Conservation (phyloP, 2,329 filamentous ascomycete genomes). For the Botrytis sinoallii region DNA sequence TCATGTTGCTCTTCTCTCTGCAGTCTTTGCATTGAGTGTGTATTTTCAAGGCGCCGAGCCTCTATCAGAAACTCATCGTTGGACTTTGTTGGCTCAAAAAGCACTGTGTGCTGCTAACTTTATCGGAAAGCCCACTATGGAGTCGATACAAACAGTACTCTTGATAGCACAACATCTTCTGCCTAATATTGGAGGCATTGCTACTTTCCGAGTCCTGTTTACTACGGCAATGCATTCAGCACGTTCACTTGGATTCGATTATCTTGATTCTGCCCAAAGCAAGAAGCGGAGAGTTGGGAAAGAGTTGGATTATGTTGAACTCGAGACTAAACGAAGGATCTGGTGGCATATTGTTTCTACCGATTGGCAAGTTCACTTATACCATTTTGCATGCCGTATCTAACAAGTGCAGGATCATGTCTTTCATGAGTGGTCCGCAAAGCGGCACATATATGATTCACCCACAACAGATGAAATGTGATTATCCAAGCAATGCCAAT, state of each 20-base stretch:
- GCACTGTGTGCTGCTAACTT: conserved; percentile 33
- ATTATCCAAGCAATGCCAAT: conserved; percentile 39
- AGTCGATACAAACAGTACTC: conserved; percentile 40
- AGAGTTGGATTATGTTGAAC: conserved; percentile 31
- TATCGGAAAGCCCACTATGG: conserved; percentile 34
- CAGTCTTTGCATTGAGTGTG: conserved; percentile 26
- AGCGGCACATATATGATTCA: conserved; percentile 41
- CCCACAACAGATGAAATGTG: conserved; percentile 40
- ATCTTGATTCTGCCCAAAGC: conserved; percentile 26
- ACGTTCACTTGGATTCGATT: conserved; percentile 26
- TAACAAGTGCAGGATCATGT: conserved; percentile 34
- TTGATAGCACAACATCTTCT: conserved; percentile 39
- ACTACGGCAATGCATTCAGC: conserved; percentile 35
- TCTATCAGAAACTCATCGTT: conserved; percentile 18
- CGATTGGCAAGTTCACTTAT: conserved; percentile 38
- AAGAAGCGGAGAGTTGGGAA: conserved; percentile 26
- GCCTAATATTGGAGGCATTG: conserved; percentile 40
- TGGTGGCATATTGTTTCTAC: conserved; percentile 43
- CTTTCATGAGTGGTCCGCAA: conserved; percentile 38
- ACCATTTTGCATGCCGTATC: background rate
- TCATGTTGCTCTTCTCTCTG: conserved; percentile 25
- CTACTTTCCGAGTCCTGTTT: conserved; percentile 38
- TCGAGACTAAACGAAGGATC: conserved; percentile 41
- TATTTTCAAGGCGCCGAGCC: conserved; percentile 24
- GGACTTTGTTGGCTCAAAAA: conserved; percentile 26